Evolutionary conservation across 1,284 basidiomycete species (phyloP), one percentile per base, ranked within the genome.

Genomic region (Pseudozyma tsukubaensis): DNA sequence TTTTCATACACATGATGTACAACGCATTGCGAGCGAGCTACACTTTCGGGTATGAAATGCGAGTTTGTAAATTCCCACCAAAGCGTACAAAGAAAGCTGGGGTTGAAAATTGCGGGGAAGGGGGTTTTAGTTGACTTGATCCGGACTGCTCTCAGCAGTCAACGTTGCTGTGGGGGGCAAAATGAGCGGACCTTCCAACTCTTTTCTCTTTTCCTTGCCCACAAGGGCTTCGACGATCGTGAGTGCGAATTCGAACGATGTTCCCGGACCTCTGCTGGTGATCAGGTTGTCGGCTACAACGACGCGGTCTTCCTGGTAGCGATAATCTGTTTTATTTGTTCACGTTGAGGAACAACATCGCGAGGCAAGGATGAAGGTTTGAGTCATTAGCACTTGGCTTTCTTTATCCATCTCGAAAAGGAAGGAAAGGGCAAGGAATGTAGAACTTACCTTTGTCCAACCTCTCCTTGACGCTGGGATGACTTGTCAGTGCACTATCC

Each of bases 201-300:
- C 89, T 18, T 87, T 86, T 6, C 91, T 86, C 84, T 90, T 92
- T 39, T 88, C 88, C 39, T 86, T 79, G 4, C 93, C 93, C 52
- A 88, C 89, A 1, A 92, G 86, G 24, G 89, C 79, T 77, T 92
- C 91, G 29, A 93, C 89, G 48, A 94, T 83, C 39, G 89, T 89
- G 47, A 94, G 86, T 0, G 91, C 90, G 77, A 93, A 94, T 1
- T 89, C 89, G 75, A 94, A 92, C 0, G 89, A 86, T 0, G 92
- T 93, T 87, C 92, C 92, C 70, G 92, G 93, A 2, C 92, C 92
- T 29, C 92, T 91, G 79, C 91, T 92, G 50, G 48, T 54, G 39
- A 94, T 87, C 7, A 94, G 87, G 55, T 90, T 91, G 1, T 88
- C 89, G 3, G 91, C 91, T 1, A 78, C 86, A 35, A 93, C 92